Evolutionary conservation across 371 early-diverging fungal genomes (phyloP).

Genomic region (Conidiobolus incongruus): DNA sequence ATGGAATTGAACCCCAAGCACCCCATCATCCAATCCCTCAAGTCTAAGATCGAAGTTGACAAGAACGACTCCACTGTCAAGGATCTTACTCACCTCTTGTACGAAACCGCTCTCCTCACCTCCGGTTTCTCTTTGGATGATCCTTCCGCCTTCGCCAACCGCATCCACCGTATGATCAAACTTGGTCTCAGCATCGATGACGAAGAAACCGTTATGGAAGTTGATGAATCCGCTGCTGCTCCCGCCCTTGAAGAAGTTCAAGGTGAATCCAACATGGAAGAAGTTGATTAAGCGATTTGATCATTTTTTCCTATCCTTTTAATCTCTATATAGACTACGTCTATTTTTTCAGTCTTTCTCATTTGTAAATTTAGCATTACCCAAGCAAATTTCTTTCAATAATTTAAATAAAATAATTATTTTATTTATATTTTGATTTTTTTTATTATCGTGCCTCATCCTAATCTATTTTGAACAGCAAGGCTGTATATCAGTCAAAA

Average conservation of each 20-base stretch:
- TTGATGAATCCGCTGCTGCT: constrained; percentile 29
- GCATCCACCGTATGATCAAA: constrained; percentile 97
- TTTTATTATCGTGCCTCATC: too few species aligned
- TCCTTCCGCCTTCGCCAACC: constrained; percentile 72
- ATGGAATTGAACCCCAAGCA: constrained; percentile 93
- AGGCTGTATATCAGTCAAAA: too few species aligned
- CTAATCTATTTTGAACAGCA: too few species aligned
- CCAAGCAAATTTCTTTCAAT: too few species aligned
- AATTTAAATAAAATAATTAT: too few species aligned
- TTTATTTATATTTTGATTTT: too few species aligned
- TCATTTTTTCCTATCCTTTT: too few species aligned
- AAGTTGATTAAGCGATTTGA: constrained; percentile 16
- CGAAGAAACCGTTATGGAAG: constrained; percentile 20
- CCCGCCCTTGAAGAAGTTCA: constrained; percentile 48
- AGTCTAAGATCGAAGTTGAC: constrained; percentile 70
- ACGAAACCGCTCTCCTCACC: constrained; percentile 79
- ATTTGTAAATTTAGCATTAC: too few species aligned
- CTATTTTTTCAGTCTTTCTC: too few species aligned
- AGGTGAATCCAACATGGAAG: constrained; percentile 85
- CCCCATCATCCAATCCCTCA: constrained; percentile 79
- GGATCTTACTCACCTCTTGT: constrained; percentile 84
- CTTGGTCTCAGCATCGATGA: constrained; percentile 89
- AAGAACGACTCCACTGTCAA: constrained; percentile 93
- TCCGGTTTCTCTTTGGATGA: constrained; percentile 96
- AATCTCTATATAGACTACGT: too few species aligned